Evolutionary conservation across 805 yeast species (phyloP).

Genomic region (Soucietia sequanensis): DNA sequence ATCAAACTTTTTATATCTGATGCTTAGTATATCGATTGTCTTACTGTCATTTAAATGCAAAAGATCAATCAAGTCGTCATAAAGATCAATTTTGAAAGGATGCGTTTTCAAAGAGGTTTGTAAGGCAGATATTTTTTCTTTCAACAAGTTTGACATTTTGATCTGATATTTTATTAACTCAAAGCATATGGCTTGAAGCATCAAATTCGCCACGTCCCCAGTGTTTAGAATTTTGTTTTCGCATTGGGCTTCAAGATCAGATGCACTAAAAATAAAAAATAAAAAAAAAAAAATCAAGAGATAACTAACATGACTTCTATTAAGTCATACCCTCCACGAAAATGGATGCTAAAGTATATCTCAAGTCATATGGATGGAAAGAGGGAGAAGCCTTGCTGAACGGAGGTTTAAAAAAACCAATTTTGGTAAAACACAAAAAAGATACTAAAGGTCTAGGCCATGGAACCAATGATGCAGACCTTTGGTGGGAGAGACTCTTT

Average conservation of each 20-base stretch:
- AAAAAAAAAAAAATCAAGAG: constrained; percentile 3
- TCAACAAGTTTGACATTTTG: not conserved
- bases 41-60: not conserved
- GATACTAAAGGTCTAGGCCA: constrained; percentile 91
- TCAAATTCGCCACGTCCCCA: too few species aligned
- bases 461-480: constrained; percentile 70
- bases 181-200: too few species aligned
- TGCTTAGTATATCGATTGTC: not conserved
- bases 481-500: constrained; percentile 97
- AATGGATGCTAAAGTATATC: constrained; percentile 76
- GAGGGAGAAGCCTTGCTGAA: constrained; percentile 82
- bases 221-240: too few species aligned
- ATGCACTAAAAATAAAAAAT: too few species aligned
- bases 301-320: not conserved
- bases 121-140: not conserved
- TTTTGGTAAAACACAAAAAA: constrained; percentile 84
- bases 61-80: constrained; percentile 1
- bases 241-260: too few species aligned
- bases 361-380: constrained; percentile 83
- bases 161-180: too few species aligned
- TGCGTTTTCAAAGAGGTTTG: not conserved
- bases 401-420: constrained; percentile 83
- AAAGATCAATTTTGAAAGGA: not conserved
- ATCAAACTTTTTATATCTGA: not conserved
- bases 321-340: too few species aligned